phyloP scores from a whole-genome alignment of 306 rosid species.

The Betula pendula region DNA sequence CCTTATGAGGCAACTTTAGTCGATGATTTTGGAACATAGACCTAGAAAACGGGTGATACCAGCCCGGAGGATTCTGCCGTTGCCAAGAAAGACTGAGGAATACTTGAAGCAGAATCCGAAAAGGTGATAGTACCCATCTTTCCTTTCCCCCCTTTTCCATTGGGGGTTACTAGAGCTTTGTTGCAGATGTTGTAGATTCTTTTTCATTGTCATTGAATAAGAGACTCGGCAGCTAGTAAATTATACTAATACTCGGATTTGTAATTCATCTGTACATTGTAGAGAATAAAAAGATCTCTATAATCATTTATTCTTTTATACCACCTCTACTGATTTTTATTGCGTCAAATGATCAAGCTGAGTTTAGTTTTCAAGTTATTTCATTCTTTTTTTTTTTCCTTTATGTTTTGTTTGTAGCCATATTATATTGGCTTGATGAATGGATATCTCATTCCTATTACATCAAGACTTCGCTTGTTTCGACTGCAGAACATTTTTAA shows the following conservation, averaged over 20 bases:
- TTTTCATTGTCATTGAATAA: background rate
- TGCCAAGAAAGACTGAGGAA: background rate
- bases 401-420: background rate
- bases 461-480: background rate
- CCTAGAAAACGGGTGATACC: background rate
- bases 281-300: background rate
- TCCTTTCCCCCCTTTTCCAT: background rate
- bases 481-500: too few species aligned
- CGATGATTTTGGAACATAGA: background rate
- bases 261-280: conserved; percentile 10
- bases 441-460: background rate
- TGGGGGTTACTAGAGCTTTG: background rate
- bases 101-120: background rate
- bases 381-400: background rate
- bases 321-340: background rate
- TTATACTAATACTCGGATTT: background rate
- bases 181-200: background rate
- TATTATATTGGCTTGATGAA: background rate
- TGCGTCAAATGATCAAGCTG: background rate
- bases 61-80: background rate
- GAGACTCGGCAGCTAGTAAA: background rate
- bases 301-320: background rate
- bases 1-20: conserved; percentile 18
- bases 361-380: background rate
- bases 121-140: background rate